Base-by-base conservation (phyloP, 257 asterid species). In the Primulina eburnea region DNA sequence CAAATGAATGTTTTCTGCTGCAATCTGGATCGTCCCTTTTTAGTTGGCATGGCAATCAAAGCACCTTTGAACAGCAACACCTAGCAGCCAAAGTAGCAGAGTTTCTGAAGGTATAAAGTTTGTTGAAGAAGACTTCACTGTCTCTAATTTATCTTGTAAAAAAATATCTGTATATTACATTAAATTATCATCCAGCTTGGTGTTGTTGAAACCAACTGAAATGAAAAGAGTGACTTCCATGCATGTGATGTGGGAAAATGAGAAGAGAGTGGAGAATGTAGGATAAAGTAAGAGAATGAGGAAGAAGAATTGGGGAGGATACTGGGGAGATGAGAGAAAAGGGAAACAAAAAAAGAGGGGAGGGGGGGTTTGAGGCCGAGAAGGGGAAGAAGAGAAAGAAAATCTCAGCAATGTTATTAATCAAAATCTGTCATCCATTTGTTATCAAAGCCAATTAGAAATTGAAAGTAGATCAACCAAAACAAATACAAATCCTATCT, bases 11-110 rank as follows among this genome's bases (percentile, higher is more conserved):
- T 79, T 90, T 89, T 83, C 87, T 93, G 77, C 91, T 91, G 64
- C 99, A 93, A 89, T 81, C 97, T 68, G 96, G 96, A 71, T 78
- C 96, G 35, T 77, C 97, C 38, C 60, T 81, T 68, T 90, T 90
- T 87, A 83, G 82, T 71, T 93, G 99, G 99, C 89, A 86, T 37
- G 99, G 99, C 40, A 86, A 74, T 84, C 91, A 90, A 71, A 85
- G 97, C 77, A 75, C 92, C 62, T 79, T 77, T 12, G 99, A 93
- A 79, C 99, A 93, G 88, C 99, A 93, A 73, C 96, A 90, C 74
- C 80, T 90, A 77, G 95, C 87, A 11, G 83, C 92, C 76, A 89
- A 87, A 75, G 84, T 93, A 80, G 97, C 97, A 2, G 99, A 93
- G 68, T 90, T 86, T 82, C 85, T 93, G 74, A 93, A 90, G 97